Conservation (phyloP, 441 rosid genomes). For the Viola pubescens region DNA sequence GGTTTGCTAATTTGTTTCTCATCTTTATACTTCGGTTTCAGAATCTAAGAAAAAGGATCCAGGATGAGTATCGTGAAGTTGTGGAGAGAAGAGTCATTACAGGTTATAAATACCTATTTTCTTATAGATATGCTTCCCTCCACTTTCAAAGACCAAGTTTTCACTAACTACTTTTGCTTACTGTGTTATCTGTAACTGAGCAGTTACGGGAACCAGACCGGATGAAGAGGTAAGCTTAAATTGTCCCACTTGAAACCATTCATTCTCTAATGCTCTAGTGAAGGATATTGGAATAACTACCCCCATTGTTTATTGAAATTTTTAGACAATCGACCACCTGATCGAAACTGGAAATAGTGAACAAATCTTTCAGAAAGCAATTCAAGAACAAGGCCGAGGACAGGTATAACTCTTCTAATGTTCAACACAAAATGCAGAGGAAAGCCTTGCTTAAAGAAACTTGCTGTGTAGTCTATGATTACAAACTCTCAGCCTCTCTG, state of each 20-base stretch:
- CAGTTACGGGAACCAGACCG: conserved; percentile 65
- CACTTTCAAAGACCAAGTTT: not conserved
- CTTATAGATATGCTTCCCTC: not conserved
- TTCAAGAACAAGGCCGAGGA: conserved; percentile 88
- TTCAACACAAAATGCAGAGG: not conserved
- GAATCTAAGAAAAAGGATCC: conserved; percentile 76
- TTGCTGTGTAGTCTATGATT: too few species aligned
- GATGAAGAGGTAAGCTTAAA: conserved; percentile 54
- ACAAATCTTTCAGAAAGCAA: conserved; percentile 85
- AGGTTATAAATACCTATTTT: conserved; percentile 31
- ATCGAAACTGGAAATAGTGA: conserved; percentile 93
- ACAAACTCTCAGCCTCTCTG: too few species aligned
- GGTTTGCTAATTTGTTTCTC: conserved; percentile 11
- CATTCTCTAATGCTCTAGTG: conserved; percentile 3
- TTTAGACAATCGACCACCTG: conserved; percentile 70
- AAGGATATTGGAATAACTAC: conserved; percentile 19
- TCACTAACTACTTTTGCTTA: conserved; percentile 1
- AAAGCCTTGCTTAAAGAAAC: too few species aligned
- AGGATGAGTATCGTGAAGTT: conserved; percentile 83
- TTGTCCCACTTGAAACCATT: conserved; percentile 5
- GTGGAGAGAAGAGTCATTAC: conserved; percentile 83
- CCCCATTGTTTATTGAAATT: conserved; percentile 1
- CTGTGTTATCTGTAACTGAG: conserved; percentile 19
- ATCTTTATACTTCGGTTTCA: conserved; percentile 26
- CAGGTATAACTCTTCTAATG: conserved; percentile 36